A percentile compares a stretch with the other conserved stretches of the same genome.
Evolutionary conservation across 768 basidiomycete genomes (phyloP).

Genomic region (Podaxis pistillaris): DNA sequence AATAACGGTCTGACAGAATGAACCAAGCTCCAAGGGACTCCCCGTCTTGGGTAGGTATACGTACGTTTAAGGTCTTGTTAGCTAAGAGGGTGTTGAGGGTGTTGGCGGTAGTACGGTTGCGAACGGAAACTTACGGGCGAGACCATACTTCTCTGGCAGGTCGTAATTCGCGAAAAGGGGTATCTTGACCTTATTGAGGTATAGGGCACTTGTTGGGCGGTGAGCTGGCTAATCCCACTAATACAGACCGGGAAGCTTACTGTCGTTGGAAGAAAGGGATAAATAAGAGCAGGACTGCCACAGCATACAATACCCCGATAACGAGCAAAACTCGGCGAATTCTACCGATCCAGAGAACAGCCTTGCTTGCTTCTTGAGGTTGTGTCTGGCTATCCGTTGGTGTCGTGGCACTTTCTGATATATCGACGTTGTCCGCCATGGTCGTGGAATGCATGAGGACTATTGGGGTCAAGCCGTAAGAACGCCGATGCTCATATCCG

Average conservation of each 20-base stretch:
- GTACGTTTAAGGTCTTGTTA: slow-evolving; percentile 73
- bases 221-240: slow-evolving; percentile 2
- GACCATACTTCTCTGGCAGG: slow-evolving; percentile 72
- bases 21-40: slow-evolving; percentile 86
- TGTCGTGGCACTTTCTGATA: neutral
- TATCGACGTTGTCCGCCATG: slow-evolving; percentile 1
- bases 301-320: slow-evolving; percentile 53
- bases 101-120: slow-evolving; percentile 12
- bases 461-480: no score
- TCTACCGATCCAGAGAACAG: slow-evolving; percentile 17
- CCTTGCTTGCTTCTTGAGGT: neutral
- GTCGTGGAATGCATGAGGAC: neutral
- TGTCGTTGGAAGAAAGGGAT: slow-evolving; percentile 69
- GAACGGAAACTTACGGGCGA: slow-evolving; percentile 60
- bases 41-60: slow-evolving; percentile 73
- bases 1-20: slow-evolving; percentile 64
- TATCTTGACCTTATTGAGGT: slow-evolving; percentile 62
- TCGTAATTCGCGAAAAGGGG: slow-evolving; percentile 66
- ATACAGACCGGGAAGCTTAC: slow-evolving; percentile 38
- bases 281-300: slow-evolving; percentile 49
- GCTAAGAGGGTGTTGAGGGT: slow-evolving; percentile 38
- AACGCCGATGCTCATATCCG: no score
- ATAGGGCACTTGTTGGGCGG: slow-evolving; percentile 35
- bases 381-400: neutral
- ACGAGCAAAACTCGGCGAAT: slow-evolving; percentile 32